A percentile compares a stretch with the other conserved stretches of the same genome.
Evolutionary conservation across 2,329 filamentous ascomycete genomes (phyloP).

Genomic region (Endoconidiophora laricicola): DNA sequence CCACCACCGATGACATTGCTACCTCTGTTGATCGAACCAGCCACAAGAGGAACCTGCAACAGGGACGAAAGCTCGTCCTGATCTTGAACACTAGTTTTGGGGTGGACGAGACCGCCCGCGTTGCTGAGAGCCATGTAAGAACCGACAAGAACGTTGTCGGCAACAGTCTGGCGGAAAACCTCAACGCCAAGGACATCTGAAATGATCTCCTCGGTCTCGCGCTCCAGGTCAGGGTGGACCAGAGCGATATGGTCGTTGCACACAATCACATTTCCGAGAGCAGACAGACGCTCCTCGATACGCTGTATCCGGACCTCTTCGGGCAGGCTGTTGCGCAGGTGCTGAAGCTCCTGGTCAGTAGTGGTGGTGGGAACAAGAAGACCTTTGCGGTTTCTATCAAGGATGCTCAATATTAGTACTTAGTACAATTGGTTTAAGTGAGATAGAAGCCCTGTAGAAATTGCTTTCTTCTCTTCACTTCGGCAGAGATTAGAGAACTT

Average conservation of each 20-base stretch:
- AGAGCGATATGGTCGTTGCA: constrained; percentile 94
- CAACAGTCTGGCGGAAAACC: constrained; percentile 85
- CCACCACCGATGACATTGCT: constrained; percentile 89
- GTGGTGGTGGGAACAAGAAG: constrained; percentile 91
- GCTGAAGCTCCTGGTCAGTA: constrained; percentile 94
- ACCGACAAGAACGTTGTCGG: constrained; percentile 90
- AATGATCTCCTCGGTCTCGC: constrained; percentile 97
- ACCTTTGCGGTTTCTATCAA: constrained; percentile 71
- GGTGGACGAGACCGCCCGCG: constrained; percentile 90
- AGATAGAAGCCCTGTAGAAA: not conserved
- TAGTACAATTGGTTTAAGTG: not conserved
- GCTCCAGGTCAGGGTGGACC: constrained; percentile 88
- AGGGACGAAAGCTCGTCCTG: constrained; percentile 92
- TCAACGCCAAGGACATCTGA: constrained; percentile 83
- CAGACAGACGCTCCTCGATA: constrained; percentile 91
- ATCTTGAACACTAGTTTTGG: constrained; percentile 91
- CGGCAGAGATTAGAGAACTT: constrained; percentile 20
- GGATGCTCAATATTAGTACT: not conserved
- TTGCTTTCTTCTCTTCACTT: not conserved
- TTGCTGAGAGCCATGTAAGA: constrained; percentile 95
- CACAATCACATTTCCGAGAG: constrained; percentile 92
- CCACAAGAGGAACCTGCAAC: constrained; percentile 88
- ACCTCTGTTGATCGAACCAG: constrained; percentile 83
- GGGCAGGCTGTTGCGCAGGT: constrained; percentile 86
- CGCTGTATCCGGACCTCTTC: constrained; percentile 87